Percentiles rank a stretch among this genome's conserved stretches.
Evolutionary conservation across 768 basidiomycete genomes (phyloP).

Genomic region (Hemileccinum rubropunctum): DNA sequence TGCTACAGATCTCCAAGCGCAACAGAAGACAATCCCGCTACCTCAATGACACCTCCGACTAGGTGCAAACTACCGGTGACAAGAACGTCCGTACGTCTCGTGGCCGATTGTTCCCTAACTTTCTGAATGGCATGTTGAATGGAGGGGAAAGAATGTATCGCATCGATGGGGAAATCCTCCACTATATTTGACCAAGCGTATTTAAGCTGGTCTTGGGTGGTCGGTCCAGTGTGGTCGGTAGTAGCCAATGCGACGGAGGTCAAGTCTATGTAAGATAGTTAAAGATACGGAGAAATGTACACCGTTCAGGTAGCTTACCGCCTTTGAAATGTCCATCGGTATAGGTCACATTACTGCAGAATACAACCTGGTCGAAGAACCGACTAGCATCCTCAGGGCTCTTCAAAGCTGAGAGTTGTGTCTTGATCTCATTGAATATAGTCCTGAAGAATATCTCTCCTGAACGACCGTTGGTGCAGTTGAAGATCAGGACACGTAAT

Average conservation of each 20-base stretch:
- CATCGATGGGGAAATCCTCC: slow-evolving; percentile 55
- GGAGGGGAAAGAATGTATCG: slow-evolving; percentile 79
- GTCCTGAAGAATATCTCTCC: slow-evolving; percentile 66
- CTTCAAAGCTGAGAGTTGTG: slow-evolving; percentile 43
- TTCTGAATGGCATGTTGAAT: slow-evolving; percentile 84
- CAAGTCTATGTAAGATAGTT: slow-evolving; percentile 54
- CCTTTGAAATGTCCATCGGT: slow-evolving; percentile 86
- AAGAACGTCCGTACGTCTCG: slow-evolving; percentile 54
- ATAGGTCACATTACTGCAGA: slow-evolving; percentile 97
- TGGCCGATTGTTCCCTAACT: slow-evolving; percentile 44
- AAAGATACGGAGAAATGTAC: background rate
- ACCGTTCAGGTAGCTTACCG: slow-evolving; percentile 47
- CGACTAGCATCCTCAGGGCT: slow-evolving; percentile 35
- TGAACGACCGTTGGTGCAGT: slow-evolving; percentile 90
- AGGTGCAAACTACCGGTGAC: slow-evolving; percentile 93
- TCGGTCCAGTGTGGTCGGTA: slow-evolving; percentile 61
- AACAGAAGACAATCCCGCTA: slow-evolving; percentile 72
- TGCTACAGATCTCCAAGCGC: slow-evolving; percentile 46
- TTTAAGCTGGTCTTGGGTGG: slow-evolving; percentile 74
- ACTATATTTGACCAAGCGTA: slow-evolving; percentile 66
- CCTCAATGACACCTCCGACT: slow-evolving; percentile 92
- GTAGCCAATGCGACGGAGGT: slow-evolving; percentile 64
- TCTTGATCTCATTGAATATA: slow-evolving; percentile 50
- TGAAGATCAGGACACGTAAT: slow-evolving; percentile 79
- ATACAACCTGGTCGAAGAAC: slow-evolving; percentile 86